Conservation (phyloP, 2,329 filamentous ascomycete species). For the Curvularia spicifera region DNA sequence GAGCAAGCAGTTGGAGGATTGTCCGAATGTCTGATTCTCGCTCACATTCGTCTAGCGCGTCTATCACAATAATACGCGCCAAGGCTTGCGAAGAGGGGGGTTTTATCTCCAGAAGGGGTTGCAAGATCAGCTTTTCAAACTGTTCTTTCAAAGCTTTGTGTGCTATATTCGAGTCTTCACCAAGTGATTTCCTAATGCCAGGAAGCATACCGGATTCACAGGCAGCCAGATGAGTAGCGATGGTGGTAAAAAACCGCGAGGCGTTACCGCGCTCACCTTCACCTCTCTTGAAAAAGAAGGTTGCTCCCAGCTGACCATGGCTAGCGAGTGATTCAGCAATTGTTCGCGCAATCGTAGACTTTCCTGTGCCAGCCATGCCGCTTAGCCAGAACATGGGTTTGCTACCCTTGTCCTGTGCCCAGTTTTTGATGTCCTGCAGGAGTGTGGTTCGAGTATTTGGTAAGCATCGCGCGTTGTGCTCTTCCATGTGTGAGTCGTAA, state of each 20-base stretch:
- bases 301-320: conserved; percentile 14
- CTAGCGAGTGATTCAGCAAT: conserved; percentile 24
- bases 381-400: conserved; percentile 42
- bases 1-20: conserved; percentile 31
- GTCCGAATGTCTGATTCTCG: conserved; percentile 17
- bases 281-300: conserved; percentile 24
- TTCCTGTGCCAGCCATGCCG: conserved; percentile 21
- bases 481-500: conserved; percentile 23
- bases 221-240: conserved; percentile 23
- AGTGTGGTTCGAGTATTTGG: conserved; percentile 33
- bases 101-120: conserved; percentile 10
- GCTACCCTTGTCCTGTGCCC: conserved; percentile 23
- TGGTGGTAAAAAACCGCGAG: conserved; percentile 23
- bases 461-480: conserved; percentile 30
- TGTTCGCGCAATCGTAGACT: conserved; percentile 26
- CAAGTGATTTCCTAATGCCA: conserved; percentile 21
- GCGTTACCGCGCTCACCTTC: conserved; percentile 21
- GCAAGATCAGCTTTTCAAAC: conserved; percentile 17
- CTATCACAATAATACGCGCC: conserved; percentile 17
- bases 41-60: conserved; percentile 47
- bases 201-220: conserved; percentile 15
- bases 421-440: conserved; percentile 29
- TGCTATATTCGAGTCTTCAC: conserved; percentile 15
- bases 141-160: conserved; percentile 11
- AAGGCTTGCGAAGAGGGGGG: neutral